Conservation (phyloP, 2,329 filamentous ascomycete species). For the Lithohypha guttulata region DNA sequence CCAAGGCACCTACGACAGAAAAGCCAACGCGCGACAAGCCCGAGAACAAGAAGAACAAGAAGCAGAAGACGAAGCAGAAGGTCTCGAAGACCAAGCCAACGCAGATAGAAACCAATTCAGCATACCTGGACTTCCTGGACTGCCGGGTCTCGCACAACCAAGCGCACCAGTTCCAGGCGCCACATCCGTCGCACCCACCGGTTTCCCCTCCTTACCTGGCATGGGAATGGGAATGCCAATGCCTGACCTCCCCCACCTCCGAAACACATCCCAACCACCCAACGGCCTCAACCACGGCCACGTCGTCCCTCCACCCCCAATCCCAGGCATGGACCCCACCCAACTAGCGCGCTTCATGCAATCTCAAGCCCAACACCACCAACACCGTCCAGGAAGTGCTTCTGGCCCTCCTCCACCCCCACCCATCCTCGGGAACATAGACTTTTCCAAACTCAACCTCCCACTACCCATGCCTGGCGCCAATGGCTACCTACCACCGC, state of each 20-base stretch:
- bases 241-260: not conserved
- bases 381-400: slow-evolving; percentile 17
- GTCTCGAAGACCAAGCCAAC: slow-evolving; percentile 82
- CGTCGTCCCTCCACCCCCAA: slow-evolving; percentile 30
- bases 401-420: slow-evolving; percentile 34
- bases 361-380: slow-evolving; percentile 25
- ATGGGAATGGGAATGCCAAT: slow-evolving; percentile 22
- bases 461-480: slow-evolving; percentile 11
- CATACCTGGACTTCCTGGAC: slow-evolving; percentile 37
- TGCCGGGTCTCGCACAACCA: slow-evolving; percentile 32
- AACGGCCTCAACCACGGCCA: not conserved
- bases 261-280: slow-evolving; percentile 26
- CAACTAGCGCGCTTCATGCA: slow-evolving; percentile 25
- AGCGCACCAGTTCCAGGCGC: slow-evolving; percentile 6
- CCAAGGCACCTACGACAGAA: slow-evolving; percentile 84
- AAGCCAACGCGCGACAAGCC: slow-evolving; percentile 63
- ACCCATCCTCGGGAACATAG: slow-evolving; percentile 18
- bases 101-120: slow-evolving; percentile 53
- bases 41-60: slow-evolving; percentile 93
- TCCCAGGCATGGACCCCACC: slow-evolving; percentile 42
- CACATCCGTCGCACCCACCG: not conserved
- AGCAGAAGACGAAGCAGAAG: slow-evolving; percentile 84
- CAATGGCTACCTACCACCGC: slow-evolving; percentile 48
- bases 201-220: slow-evolving; percentile 4
- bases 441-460: slow-evolving; percentile 25